Percentiles rank a stretch among this genome's conserved stretches.
Conservation (phyloP, 2,329 filamentous ascomycete genomes). For the Akanthomyces uredinophilus region DNA sequence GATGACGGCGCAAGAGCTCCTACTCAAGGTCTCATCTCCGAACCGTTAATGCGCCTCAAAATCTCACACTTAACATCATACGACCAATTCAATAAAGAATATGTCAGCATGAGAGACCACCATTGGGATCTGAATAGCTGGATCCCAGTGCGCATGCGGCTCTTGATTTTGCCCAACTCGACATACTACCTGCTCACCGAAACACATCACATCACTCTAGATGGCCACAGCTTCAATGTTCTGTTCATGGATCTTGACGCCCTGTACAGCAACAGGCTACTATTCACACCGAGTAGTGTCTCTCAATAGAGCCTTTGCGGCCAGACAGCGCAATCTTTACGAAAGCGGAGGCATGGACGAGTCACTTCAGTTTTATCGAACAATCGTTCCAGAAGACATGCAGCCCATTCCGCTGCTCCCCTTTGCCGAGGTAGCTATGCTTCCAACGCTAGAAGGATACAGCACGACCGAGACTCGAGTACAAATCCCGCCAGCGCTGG, state of each 20-base stretch:
- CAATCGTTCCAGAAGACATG: background rate
- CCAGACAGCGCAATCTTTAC: background rate
- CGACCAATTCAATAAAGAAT: background rate
- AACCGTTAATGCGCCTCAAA: background rate
- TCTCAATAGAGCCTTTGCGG: conserved; percentile 1
- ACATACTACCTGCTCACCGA: background rate
- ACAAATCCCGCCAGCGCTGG: background rate
- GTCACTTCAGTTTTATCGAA: background rate
- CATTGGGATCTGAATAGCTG: background rate
- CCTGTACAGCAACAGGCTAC: background rate
- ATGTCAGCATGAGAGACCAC: background rate
- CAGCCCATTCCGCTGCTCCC: conserved; percentile 1
- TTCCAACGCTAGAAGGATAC: conserved; percentile 4
- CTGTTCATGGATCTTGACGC: background rate
- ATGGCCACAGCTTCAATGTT: conserved; percentile 5
- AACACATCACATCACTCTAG: conserved; percentile 4
- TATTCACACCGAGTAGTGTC: background rate
- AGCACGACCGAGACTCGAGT: background rate
- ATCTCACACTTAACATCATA: background rate
- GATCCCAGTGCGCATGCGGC: background rate
- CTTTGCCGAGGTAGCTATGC: background rate
- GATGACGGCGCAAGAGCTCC: background rate
- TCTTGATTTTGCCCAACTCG: background rate
- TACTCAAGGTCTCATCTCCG: conserved; percentile 16
- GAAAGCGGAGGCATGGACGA: conserved; percentile 2